Percentiles rank a stretch among this genome's conserved stretches.
phyloP scores from a whole-genome alignment of 495 filamentous ascomycete genomes.

The Massariosphaeria phaeospora region DNA sequence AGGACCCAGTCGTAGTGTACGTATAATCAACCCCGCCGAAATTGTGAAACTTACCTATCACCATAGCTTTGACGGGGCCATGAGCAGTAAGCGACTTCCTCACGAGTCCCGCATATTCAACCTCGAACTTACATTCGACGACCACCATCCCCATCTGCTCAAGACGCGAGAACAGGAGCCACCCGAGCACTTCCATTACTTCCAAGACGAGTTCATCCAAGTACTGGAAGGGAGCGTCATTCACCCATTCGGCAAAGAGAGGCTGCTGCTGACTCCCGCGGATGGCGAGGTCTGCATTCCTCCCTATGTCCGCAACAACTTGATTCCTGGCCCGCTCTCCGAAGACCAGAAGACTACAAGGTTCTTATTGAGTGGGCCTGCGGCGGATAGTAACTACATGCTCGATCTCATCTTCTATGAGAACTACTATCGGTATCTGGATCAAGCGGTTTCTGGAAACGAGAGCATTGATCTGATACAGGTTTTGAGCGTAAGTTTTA shows the following conservation, averaged over 20 bases:
- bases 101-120: slow-evolving; percentile 1
- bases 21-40: neutral
- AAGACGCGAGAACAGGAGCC: slow-evolving; percentile 18
- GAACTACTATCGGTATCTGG: slow-evolving; percentile 53
- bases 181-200: slow-evolving; percentile 46
- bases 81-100: neutral
- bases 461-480: slow-evolving; percentile 45
- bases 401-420: slow-evolving; percentile 51
- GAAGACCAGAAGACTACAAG: slow-evolving; percentile 7
- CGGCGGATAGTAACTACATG: slow-evolving; percentile 35
- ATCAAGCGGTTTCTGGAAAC: slow-evolving; percentile 44
- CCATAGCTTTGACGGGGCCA: slow-evolving; percentile 4
- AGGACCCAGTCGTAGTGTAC: neutral
- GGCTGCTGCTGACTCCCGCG: slow-evolving; percentile 34
- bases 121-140: slow-evolving; percentile 6
- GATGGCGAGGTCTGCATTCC: slow-evolving; percentile 41
- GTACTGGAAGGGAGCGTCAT: slow-evolving; percentile 41
- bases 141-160: slow-evolving; percentile 2
- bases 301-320: slow-evolving; percentile 39
- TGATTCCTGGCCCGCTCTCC: neutral
- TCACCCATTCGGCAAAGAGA: slow-evolving; percentile 39
- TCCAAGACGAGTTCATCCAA: slow-evolving; percentile 45
- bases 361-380: slow-evolving; percentile 36
- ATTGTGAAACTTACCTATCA: neutral
- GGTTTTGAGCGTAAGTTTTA: slow-evolving; percentile 1